Evolutionary conservation across 73 alveolate genomes (phyloP), one percentile per base, ranked within the genome.

Genomic region (Paramecium primaurelia): DNA sequence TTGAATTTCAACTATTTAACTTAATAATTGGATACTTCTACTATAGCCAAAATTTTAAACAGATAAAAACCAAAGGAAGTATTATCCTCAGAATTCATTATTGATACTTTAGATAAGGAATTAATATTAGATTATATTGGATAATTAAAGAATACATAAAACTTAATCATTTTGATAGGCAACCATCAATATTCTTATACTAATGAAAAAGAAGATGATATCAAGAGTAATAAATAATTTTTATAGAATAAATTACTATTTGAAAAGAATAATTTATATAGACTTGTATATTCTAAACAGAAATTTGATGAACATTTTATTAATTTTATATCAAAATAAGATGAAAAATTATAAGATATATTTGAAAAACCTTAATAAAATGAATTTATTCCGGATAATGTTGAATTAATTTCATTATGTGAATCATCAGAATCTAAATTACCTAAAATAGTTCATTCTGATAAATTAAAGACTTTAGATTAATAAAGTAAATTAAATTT

Each of bases 1-100:
- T 40, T 80, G 18, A 80, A 80, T 47, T 80, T 80, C 73, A 26
- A 80, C 14, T 80, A 80, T 36, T n/a, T 80, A 42, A 64, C 26
- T 7, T 71, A 42, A 45, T 44, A 42, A 80, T 80, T 32, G 30
- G 91, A 80, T 32, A 47, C 58, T 8, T 44, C 71, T 8, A 47
- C 73, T 80, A 11, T 80, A 22, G 71, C 91, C 10, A 80, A 26
- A 47, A 47, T 10, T 44, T 36, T 80, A 18, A 80, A 80, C 38
- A n/a, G 45, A 44, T 26, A 80, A 28, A 40, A 40, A 18, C 58
- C 91, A n/a, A 16, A 25, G 20, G 91, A 80, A 49, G 91, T 80
- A 22, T n/a, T 80, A 1, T 32, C 64, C 4, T 34, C 91, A 25
- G 44, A 80, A 45, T 80, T 32, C 26, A 42, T 80, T 11, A 80